These are phyloP conservation scores for Ogataea neopini DNA, from an alignment of 805 yeast genomes.

Conservation along the genomic window DNA sequence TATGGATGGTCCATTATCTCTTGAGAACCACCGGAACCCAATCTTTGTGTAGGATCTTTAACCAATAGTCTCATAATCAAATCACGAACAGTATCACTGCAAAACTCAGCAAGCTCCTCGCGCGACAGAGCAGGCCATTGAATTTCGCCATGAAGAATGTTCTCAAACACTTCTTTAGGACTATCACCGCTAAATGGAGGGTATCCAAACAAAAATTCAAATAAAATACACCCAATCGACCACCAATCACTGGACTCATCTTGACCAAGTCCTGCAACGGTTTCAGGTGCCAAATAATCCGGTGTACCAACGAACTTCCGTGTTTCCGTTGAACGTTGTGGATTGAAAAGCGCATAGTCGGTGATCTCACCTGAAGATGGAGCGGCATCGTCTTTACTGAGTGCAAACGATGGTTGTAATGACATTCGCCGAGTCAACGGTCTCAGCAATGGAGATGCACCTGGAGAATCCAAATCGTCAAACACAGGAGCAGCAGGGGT, in stretches of 20 bases:
- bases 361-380: slow-evolving; percentile 25
- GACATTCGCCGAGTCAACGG: slow-evolving; percentile 50
- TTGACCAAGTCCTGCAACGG: slow-evolving; percentile 81
- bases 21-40: slow-evolving; percentile 76
- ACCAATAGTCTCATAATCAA: slow-evolving; percentile 63
- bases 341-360: slow-evolving; percentile 72
- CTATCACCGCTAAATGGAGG: slow-evolving; percentile 91
- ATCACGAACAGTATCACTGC: slow-evolving; percentile 71
- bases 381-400: slow-evolving; percentile 48
- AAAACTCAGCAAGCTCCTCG: slow-evolving; percentile 52
- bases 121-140: slow-evolving; percentile 78
- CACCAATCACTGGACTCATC: slow-evolving; percentile 95
- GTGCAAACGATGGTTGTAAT: slow-evolving; percentile 58
- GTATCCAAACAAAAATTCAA: slow-evolving; percentile 88
- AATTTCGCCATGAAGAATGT: slow-evolving; percentile 70
- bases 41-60: slow-evolving; percentile 62
- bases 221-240: slow-evolving; percentile 94
- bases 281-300: slow-evolving; percentile 96
- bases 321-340: slow-evolving; percentile 46
- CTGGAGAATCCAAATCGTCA: slow-evolving; percentile 24
- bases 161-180: slow-evolving; percentile 79
- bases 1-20: slow-evolving; percentile 82
- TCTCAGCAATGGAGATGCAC: slow-evolving; percentile 47
- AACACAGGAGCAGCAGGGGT: slow-evolving; percentile 6
- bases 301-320: slow-evolving; percentile 94